Base-by-base conservation (phyloP, 2,329 filamentous ascomycete species). In the Clathrospora elynae region DNA sequence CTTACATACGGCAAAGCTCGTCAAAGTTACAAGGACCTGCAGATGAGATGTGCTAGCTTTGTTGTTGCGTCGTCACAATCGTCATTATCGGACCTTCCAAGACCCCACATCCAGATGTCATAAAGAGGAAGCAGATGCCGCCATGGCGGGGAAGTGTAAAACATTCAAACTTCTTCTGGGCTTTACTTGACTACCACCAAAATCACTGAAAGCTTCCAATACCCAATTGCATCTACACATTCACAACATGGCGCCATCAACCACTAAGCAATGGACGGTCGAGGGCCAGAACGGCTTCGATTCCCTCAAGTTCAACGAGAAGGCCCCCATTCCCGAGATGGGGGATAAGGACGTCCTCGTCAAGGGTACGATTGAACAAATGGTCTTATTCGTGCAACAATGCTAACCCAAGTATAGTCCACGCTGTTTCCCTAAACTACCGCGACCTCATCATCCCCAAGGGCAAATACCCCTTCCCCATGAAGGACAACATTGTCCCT, bases 341-440 rank as follows among this genome's bases (percentile, higher is more conserved):
- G 86, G 86, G 32, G 85, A 89, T 40, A 80, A 80, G 49, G 83
- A 91, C 17, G 85, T 90, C 5, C 76, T 91, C 22, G 82, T 91
- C 55, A 86, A 85, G 68, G 75, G 74, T 75, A 61, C 38, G 66
- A 35, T 9, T 17, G 12, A 2, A 7, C 19, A 20, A 4, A 11
- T 16, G 14, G 6, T 9, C 7, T 8, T n/a, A n/a, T n/a, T 7
- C 5, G 9, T 9, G 32, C 11, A 18, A 4, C 5, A 19, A 40
- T 32, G 22, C 46, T 55, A 38, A 61, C 28, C 14, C 13, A n/a
- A 3, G 2, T 4, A 19, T 35, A 77, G 74, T 78, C 57, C 70
- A 76, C 41, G 74, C 67, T 30, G 71, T 70, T 2, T 77, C 74
- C 9, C 68, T 78, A 37, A 78, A 78, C 60, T 78, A 75, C 61